Percentiles rank a stretch among this genome's conserved stretches.
phyloP scores from a whole-genome alignment of 352 stramenopile species.

The Globisporangium yorkense region DNA sequence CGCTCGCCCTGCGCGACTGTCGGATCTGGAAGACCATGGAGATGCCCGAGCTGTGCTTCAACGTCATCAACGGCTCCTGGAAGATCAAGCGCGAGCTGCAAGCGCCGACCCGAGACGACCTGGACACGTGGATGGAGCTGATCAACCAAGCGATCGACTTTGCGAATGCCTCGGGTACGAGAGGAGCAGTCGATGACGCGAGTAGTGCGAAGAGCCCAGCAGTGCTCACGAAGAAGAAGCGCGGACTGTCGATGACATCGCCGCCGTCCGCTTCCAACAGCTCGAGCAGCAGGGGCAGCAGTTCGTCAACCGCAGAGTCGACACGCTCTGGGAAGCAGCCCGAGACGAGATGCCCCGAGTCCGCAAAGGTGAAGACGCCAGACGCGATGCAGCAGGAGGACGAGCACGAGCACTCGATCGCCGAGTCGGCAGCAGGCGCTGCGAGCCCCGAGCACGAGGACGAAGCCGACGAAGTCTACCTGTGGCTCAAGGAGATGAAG shows the following conservation, averaged over 20 bases:
- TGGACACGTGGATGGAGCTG: slow-evolving; percentile 65
- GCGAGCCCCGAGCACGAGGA: slow-evolving; percentile 32
- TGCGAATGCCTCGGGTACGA: slow-evolving; percentile 36
- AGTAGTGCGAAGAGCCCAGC: background rate
- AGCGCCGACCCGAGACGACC: slow-evolving; percentile 44
- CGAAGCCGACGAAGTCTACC: slow-evolving; percentile 58
- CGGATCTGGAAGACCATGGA: slow-evolving; percentile 86
- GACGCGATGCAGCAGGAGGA: background rate
- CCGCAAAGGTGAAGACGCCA: background rate
- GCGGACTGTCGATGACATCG: slow-evolving; percentile 6
- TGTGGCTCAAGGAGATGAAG: slow-evolving; percentile 62
- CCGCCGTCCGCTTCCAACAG: slow-evolving; percentile 17
- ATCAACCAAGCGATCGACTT: slow-evolving; percentile 78
- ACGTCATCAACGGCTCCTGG: slow-evolving; percentile 69
- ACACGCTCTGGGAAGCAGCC: slow-evolving; percentile 10
- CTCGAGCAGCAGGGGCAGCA: slow-evolving; percentile 13
- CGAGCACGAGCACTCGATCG: slow-evolving; percentile 6
- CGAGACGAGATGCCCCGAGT: slow-evolving; percentile 11
- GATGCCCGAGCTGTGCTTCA: slow-evolving; percentile 76
- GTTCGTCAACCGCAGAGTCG: background rate
- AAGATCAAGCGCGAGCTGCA: slow-evolving; percentile 83
- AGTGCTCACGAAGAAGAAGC: background rate
- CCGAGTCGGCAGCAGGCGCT: slow-evolving; percentile 16
- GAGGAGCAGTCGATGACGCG: background rate
- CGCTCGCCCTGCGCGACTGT: slow-evolving; percentile 57